These are phyloP conservation scores for Lepidium sativum DNA, from an alignment of 345 rosid species.

Conservation along the genomic window DNA sequence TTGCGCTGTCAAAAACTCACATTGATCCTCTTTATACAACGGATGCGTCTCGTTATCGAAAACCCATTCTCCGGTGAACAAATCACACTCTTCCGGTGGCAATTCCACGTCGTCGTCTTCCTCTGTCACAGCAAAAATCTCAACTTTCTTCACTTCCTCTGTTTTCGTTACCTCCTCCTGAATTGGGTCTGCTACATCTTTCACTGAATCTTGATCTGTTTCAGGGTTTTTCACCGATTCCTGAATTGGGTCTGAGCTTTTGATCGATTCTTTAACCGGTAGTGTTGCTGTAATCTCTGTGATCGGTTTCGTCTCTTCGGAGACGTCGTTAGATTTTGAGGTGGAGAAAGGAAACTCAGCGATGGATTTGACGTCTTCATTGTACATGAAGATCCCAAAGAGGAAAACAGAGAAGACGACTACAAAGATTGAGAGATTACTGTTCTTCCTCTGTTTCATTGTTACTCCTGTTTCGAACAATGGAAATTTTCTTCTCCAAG, in stretches of 20 bases:
- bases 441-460: slow-evolving; percentile 73
- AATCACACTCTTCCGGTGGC: slow-evolving; percentile 82
- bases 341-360: slow-evolving; percentile 84
- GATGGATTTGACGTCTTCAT: slow-evolving; percentile 70
- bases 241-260: slow-evolving; percentile 22
- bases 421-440: slow-evolving; percentile 57
- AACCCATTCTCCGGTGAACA: slow-evolving; percentile 86
- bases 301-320: slow-evolving; percentile 21
- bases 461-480: slow-evolving; percentile 36
- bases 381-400: slow-evolving; percentile 67
- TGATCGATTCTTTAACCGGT: slow-evolving; percentile 32
- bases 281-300: background rate
- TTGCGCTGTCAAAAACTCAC: slow-evolving; percentile 77
- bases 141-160: slow-evolving; percentile 23
- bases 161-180: slow-evolving; percentile 6
- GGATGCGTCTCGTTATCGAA: slow-evolving; percentile 64
- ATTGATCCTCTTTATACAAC: slow-evolving; percentile 73
- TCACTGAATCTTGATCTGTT: slow-evolving; percentile 7
- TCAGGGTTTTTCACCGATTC: slow-evolving; percentile 17
- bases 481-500: slow-evolving; percentile 41
- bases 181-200: background rate
- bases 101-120: slow-evolving; percentile 51
- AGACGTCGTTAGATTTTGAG: slow-evolving; percentile 35
- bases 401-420: slow-evolving; percentile 59
- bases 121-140: slow-evolving; percentile 12